These are phyloP conservation scores for Xerocomus spinulosus DNA, from an alignment of 768 basidiomycete genomes.

Conservation along the genomic window DNA sequence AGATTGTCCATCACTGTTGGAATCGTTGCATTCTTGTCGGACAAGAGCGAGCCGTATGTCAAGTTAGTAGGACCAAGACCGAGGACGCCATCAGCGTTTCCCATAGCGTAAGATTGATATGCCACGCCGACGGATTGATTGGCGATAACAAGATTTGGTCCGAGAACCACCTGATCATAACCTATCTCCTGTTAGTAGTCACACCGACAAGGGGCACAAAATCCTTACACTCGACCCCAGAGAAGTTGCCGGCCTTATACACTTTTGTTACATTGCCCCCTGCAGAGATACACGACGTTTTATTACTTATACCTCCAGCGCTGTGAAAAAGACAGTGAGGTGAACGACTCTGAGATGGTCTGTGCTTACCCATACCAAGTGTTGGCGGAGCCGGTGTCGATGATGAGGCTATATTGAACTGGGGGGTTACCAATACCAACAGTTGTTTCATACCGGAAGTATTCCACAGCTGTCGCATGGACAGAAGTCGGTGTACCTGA, in stretches of 20 bases:
- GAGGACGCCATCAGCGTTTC: slow-evolving; percentile 21
- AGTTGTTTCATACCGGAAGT: slow-evolving; percentile 16
- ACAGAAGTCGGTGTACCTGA: no score
- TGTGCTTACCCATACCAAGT: slow-evolving; percentile 18
- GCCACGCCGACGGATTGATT: slow-evolving; percentile 26
- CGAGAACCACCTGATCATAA: slow-evolving; percentile 20
- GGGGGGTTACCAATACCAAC: slow-evolving; percentile 23
- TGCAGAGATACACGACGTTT: slow-evolving; percentile 16
- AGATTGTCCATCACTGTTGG: slow-evolving; percentile 25
- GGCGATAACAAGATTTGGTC: slow-evolving; percentile 16
- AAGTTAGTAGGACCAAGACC: slow-evolving; percentile 20
- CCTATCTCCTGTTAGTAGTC: slow-evolving; percentile 1
- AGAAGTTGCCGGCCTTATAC: slow-evolving; percentile 10
- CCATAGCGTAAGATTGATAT: slow-evolving; percentile 7
- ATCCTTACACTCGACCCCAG: slow-evolving; percentile 33
- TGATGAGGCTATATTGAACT: slow-evolving; percentile 22
- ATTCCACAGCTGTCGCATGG: no score
- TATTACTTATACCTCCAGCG: slow-evolving; percentile 9
- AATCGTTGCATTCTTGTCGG: slow-evolving; percentile 2
- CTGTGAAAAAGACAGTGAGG: slow-evolving; percentile 7
- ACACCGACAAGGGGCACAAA: neutral
- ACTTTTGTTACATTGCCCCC: slow-evolving; percentile 9
- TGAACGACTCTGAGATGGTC: neutral
- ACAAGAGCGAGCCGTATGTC: slow-evolving; percentile 1
- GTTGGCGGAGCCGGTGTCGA: slow-evolving; percentile 29